Evolutionary conservation across 148 eudicot genomes (phyloP).

Genomic region (Heliosperma pusillum): DNA sequence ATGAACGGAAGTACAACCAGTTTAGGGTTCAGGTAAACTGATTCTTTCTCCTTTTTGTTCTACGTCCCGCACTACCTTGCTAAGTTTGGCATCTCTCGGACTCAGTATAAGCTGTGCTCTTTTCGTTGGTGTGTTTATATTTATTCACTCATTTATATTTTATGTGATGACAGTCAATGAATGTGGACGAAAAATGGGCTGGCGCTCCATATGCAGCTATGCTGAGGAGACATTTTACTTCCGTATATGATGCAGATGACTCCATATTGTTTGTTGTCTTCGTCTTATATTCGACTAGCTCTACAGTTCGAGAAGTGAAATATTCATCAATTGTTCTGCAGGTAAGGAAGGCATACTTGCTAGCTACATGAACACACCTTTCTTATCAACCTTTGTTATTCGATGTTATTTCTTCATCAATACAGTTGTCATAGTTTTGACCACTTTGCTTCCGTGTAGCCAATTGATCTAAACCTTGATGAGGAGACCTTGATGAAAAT

Average conservation of each 20-base stretch:
- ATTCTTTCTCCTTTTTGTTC: neutral
- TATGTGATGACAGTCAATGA: conserved; percentile 47
- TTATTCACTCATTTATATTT: conserved; percentile 7
- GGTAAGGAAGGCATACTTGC: conserved; percentile 40
- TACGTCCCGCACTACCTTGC: neutral
- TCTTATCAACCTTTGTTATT: neutral
- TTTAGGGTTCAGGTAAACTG: conserved; percentile 65
- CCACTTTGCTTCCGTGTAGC: conserved; percentile 42
- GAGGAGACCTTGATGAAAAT: conserved; percentile 94
- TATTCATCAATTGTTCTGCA: conserved; percentile 76
- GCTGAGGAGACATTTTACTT: conserved; percentile 73
- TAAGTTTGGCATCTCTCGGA: neutral
- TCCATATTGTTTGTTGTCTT: conserved; percentile 49
- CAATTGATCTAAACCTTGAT: conserved; percentile 82
- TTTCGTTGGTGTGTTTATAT: neutral
- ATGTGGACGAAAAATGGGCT: conserved; percentile 79
- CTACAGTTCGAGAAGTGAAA: conserved; percentile 67
- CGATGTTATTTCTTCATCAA: neutral
- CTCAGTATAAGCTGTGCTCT: neutral
- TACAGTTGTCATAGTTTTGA: neutral
- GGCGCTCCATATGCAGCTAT: conserved; percentile 96
- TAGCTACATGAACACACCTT: neutral
- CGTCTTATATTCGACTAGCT: conserved; percentile 54
- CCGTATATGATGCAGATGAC: conserved; percentile 36
- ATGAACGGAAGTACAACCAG: conserved; percentile 54